These are phyloP conservation scores for Populus simonii DNA, from an alignment of 345 rosid species.

Conservation along the genomic window DNA sequence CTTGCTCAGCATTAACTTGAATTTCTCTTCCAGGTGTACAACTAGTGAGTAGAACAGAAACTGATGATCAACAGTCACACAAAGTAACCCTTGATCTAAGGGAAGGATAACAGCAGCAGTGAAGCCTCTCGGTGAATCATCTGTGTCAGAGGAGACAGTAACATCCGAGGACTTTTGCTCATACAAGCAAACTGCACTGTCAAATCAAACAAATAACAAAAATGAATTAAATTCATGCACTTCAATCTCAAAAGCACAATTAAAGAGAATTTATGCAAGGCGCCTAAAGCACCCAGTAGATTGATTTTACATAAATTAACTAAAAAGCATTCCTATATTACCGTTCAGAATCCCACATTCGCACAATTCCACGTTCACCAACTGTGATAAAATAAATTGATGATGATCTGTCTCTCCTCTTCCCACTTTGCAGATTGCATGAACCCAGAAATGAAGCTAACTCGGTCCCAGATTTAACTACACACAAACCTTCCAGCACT, in stretches of 20 bases:
- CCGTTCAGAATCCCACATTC: constrained; percentile 88
- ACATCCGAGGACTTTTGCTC: constrained; percentile 85
- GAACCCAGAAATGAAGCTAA: constrained; percentile 49
- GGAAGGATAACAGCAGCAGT: constrained; percentile 67
- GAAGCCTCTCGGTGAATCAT: constrained; percentile 72
- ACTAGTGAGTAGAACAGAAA: constrained; percentile 55
- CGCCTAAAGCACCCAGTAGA: not conserved
- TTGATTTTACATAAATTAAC: not conserved
- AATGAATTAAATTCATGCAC: constrained; percentile 4
- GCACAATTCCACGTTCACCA: constrained; percentile 85
- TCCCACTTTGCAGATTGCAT: constrained; percentile 38
- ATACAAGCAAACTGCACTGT: constrained; percentile 75
- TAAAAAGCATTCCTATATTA: constrained; percentile 20
- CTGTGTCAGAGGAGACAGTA: constrained; percentile 46
- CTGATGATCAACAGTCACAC: constrained; percentile 96
- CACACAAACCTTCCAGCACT: constrained; percentile 71
- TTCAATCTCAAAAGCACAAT: constrained; percentile 1
- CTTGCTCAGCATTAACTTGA: constrained; percentile 46
- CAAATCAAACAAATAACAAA: constrained; percentile 24
- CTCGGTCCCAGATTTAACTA: constrained; percentile 48
- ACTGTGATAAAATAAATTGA: constrained; percentile 61
- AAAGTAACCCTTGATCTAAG: constrained; percentile 68
- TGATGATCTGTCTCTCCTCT: constrained; percentile 35
- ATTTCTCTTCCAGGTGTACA: constrained; percentile 42
- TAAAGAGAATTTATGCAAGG: not conserved